Conservation (phyloP, 2,329 filamentous ascomycete species). For the Sporothrix pallida region DNA sequence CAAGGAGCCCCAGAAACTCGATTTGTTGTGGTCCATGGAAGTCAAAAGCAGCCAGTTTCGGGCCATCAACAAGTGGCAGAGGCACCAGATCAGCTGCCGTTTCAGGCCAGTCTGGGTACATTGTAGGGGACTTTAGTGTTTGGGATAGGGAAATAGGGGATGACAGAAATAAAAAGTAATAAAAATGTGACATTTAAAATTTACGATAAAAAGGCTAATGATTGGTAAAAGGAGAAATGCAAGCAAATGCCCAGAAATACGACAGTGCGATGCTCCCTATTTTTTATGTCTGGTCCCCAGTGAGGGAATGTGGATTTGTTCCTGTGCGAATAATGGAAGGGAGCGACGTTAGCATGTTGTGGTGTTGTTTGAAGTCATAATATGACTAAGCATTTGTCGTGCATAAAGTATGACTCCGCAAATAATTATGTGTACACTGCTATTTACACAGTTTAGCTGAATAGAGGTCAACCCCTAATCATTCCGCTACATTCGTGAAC, state of each 20-base stretch:
- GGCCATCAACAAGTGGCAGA: background rate
- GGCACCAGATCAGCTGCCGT: background rate
- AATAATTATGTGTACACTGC: too few relatives aligned
- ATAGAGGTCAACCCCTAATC: too few relatives aligned
- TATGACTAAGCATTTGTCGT: background rate
- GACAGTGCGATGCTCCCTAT: too few relatives aligned
- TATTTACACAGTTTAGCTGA: too few relatives aligned
- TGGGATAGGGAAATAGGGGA: background rate
- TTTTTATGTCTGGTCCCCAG: too few relatives aligned
- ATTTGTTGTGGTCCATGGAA: conserved; percentile 38
- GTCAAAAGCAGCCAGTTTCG: conserved; percentile 7
- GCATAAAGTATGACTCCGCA: too few relatives aligned
- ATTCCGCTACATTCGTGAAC: too few relatives aligned
- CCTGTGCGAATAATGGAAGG: background rate
- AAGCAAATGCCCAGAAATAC: too few relatives aligned
- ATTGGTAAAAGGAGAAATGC: too few relatives aligned
- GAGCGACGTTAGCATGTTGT: background rate
- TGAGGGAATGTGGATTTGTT: background rate
- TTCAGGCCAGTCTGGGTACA: conserved; percentile 20
- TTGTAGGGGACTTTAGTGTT: background rate
- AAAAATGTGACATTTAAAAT: background rate
- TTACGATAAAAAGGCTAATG: too few relatives aligned
- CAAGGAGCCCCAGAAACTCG: conserved; percentile 38
- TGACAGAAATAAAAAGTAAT: background rate
- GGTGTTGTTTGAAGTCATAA: background rate